Percentiles rank a stretch among this genome's conserved stretches.
phyloP scores from a whole-genome alignment of 2,329 filamentous ascomycete genomes.

The Plectosphaerella plurivora region DNA sequence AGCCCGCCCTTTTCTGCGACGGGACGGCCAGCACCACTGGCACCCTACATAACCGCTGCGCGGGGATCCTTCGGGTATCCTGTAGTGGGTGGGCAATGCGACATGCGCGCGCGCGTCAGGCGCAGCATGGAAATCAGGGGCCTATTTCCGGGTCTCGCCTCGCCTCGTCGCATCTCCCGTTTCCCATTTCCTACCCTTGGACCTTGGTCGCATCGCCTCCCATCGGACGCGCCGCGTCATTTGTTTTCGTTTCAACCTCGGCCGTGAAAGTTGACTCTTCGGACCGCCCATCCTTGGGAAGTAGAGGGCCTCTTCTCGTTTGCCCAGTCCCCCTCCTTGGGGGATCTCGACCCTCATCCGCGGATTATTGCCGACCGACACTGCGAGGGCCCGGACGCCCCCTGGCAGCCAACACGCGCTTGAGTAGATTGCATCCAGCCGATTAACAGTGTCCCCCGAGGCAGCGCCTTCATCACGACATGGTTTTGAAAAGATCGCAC shows the following conservation, averaged over 20 bases:
- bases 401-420: too few species aligned
- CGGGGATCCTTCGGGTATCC: too few species aligned
- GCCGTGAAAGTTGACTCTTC: neutral
- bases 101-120: neutral
- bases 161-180: neutral
- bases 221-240: neutral
- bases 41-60: too few species aligned
- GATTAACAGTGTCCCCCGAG: too few species aligned
- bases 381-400: too few species aligned
- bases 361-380: too few species aligned
- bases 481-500: too few species aligned
- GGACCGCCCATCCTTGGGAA: neutral
- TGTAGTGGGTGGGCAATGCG: neutral
- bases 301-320: neutral
- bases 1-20: neutral
- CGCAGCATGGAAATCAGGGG: neutral
- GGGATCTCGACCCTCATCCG: too few species aligned
- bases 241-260: neutral
- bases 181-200: neutral
- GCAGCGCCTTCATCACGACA: too few species aligned
- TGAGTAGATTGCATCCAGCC: too few species aligned
- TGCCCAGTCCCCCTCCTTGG: too few species aligned
- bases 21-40: too few species aligned
- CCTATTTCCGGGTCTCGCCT: neutral
- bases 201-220: neutral